These are phyloP conservation scores for Nidularia pulvinata DNA, from an alignment of 768 basidiomycete species.

Conservation along the genomic window DNA sequence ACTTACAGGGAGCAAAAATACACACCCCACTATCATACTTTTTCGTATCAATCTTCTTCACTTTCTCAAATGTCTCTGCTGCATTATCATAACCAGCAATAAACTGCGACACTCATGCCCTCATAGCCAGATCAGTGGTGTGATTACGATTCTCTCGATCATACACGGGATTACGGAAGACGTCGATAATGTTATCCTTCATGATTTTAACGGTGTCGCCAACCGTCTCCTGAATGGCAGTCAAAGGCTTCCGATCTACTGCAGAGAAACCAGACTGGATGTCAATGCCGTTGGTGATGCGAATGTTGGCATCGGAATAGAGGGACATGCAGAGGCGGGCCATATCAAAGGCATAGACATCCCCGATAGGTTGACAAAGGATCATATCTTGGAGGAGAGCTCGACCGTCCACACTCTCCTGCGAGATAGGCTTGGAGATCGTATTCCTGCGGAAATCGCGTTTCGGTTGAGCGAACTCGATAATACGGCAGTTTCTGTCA, in stretches of 20 bases:
- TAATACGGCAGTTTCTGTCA: slow-evolving; percentile 27
- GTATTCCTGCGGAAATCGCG: slow-evolving; percentile 5
- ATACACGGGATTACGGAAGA: slow-evolving; percentile 35
- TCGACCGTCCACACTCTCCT: slow-evolving; percentile 15
- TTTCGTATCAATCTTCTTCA: slow-evolving; percentile 41
- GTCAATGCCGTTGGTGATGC: slow-evolving; percentile 50
- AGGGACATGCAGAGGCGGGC: slow-evolving; percentile 48
- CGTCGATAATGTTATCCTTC: slow-evolving; percentile 28
- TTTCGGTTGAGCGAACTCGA: slow-evolving; percentile 25
- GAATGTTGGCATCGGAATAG: slow-evolving; percentile 36
- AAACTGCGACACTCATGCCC: slow-evolving; percentile 53
- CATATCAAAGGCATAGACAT: slow-evolving; percentile 56
- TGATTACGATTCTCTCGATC: slow-evolving; percentile 25
- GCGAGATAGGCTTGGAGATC: background rate
- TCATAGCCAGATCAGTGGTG: slow-evolving; percentile 32
- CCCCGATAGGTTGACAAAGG: slow-evolving; percentile 40
- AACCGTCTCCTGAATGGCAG: slow-evolving; percentile 37
- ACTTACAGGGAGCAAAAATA: slow-evolving; percentile 2
- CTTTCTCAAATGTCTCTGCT: slow-evolving; percentile 37
- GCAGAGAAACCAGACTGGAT: slow-evolving; percentile 51
- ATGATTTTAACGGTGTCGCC: slow-evolving; percentile 32
- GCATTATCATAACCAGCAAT: slow-evolving; percentile 39
- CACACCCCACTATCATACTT: slow-evolving; percentile 32
- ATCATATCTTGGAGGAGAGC: slow-evolving; percentile 35
- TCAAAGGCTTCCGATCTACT: slow-evolving; percentile 34